Evolutionary conservation across 225 moss, liverwort and hornwort genomes (phyloP), one percentile per base, ranked within the genome.

Genomic region (Pleurozium schreberi): DNA sequence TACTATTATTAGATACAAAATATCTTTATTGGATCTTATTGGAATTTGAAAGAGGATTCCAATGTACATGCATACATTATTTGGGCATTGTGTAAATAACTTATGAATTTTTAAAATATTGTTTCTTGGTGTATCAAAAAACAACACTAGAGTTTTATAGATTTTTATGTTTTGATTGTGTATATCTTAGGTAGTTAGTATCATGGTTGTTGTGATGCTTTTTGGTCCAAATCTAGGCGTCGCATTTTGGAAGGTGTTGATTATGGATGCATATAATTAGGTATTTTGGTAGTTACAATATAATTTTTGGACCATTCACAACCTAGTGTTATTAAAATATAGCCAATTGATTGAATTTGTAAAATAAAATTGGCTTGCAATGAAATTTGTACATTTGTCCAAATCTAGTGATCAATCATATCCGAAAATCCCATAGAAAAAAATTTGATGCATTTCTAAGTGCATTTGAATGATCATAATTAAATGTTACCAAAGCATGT

Each of bases 171-270:
- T 47, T 47, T 30, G 4, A 74, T 77, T 36, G 4, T 36, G 0
- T 36, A 15, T 1, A 77, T 53, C 36, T 75, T 50, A 21, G 12
- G 5, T 75, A 34, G 13, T 50, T 7, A 34, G 11, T 20, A 50
- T 34, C 0, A 4, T 2, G 3, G 0, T 75, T 34, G 50, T 52
- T 22, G 8, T 3, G 0, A 18, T 19, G 18, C 0, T 1, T 19
- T 49, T 49, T 49, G 12, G 7, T 75, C 0, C 12, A 31, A 74
- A 75, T 49, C 33, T 3, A 74, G 3, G 2, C 31, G 12, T 50
- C 0, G 2, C 5, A 28, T 45, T 73, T 45, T 2, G 6, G 4
- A 0, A 0, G 1, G 0, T 30, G 4, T 47, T 31, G 19, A 74
- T 18, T 47, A 7, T 30, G 1, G 8, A 2, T 47, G 5, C 18